phyloP scores from a whole-genome alignment of 768 basidiomycete species.

The Boletus rubescentipes region DNA sequence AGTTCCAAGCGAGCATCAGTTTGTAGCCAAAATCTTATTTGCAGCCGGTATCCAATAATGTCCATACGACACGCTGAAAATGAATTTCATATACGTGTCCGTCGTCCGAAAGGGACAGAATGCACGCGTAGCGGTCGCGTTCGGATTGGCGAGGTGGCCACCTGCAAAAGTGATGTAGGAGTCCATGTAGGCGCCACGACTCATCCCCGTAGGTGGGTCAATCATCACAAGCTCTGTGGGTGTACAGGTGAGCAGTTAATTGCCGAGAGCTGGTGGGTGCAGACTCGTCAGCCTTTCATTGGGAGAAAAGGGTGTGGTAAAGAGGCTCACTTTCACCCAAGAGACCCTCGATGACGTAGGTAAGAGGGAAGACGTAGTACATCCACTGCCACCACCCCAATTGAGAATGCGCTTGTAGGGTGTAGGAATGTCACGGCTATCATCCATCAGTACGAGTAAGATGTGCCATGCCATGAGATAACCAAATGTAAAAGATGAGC shows the following conservation, averaged over 20 bases:
- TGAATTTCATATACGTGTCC: constrained; percentile 26
- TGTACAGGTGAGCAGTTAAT: constrained; percentile 47
- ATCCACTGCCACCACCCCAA: constrained; percentile 34
- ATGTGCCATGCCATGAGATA: background rate
- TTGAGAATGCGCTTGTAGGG: constrained; percentile 44
- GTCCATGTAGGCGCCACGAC: constrained; percentile 52
- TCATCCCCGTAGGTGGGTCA: constrained; percentile 51
- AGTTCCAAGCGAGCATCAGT: too few species aligned
- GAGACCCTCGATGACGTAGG: constrained; percentile 50
- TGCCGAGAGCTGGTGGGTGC: constrained; percentile 39
- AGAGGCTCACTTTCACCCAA: constrained; percentile 25
- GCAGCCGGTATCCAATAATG: constrained; percentile 11
- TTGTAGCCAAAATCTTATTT: too few species aligned
- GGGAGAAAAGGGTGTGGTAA: too few species aligned
- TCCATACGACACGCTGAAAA: constrained; percentile 6
- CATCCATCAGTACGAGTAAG: background rate
- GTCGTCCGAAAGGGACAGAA: constrained; percentile 57
- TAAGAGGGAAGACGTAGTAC: constrained; percentile 49
- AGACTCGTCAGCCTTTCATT: background rate
- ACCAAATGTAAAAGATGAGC: constrained; percentile 39
- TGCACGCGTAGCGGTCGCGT: constrained; percentile 49
- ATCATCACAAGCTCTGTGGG: constrained; percentile 51
- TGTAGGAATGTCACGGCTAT: constrained; percentile 31
- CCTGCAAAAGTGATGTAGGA: constrained; percentile 49
- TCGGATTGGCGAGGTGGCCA: constrained; percentile 56